Evolutionary conservation across 495 filamentous ascomycete genomes (phyloP).

Genomic region (Pyrenula massariospora): DNA sequence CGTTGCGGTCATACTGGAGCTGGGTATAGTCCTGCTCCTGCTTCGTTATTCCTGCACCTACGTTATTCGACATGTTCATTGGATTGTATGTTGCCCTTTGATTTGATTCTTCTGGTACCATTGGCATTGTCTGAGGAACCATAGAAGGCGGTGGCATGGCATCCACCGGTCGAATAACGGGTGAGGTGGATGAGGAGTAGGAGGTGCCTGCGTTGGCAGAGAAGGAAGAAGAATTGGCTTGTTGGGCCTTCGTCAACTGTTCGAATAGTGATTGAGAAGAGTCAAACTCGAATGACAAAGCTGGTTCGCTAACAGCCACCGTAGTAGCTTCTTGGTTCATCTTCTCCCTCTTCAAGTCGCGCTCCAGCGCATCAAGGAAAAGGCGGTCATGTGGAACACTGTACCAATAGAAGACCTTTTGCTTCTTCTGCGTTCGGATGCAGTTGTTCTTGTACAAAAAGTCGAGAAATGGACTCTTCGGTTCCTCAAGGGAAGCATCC

Average conservation of each 20-base stretch:
- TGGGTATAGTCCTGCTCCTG: conserved; percentile 66
- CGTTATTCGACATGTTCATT: conserved; percentile 48
- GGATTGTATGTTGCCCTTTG: conserved; percentile 61
- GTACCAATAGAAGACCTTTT: conserved; percentile 99
- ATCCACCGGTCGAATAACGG: conserved; percentile 82
- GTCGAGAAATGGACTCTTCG: conserved; percentile 95
- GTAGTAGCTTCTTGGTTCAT: conserved; percentile 98
- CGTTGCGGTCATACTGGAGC: conserved; percentile 83
- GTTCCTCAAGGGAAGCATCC: conserved; percentile 97
- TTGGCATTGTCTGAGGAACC: conserved; percentile 59
- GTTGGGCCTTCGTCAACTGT: conserved; percentile 98
- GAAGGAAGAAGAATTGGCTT: conserved; percentile 95
- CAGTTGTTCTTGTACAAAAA: conserved; percentile 99
- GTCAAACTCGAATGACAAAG: conserved; percentile 96
- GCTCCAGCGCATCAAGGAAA: conserved; percentile 93
- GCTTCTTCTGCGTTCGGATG: conserved; percentile 99
- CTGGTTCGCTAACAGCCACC: conserved; percentile 89
- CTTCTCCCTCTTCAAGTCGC: conserved; percentile 96
- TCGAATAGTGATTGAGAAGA: conserved; percentile 98
- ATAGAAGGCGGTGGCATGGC: conserved; percentile 75
- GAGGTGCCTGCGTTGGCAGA: conserved; percentile 67
- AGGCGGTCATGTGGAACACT: conserved; percentile 96
- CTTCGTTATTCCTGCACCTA: conserved; percentile 63
- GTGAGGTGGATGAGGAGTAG: conserved; percentile 71
- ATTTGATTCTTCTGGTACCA: conserved; percentile 70